Conservation (phyloP, 768 basidiomycete genomes). For the Calocybe cyanea region DNA sequence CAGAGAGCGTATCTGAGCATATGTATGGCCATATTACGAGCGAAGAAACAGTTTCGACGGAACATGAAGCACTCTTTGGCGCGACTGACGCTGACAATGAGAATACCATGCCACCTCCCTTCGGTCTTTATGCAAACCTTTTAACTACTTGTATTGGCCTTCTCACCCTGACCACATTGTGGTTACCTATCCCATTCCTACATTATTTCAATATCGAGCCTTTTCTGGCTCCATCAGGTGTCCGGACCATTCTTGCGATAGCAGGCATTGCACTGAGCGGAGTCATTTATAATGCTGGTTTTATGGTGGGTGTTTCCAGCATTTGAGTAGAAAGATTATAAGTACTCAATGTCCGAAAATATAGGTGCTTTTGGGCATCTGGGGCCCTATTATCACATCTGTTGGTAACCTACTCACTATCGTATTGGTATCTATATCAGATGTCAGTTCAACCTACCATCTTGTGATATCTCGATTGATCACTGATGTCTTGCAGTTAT, state of each 20-base stretch:
- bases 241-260: slow-evolving; percentile 46
- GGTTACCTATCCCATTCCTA: slow-evolving; percentile 76
- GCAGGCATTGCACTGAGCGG: slow-evolving; percentile 68
- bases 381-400: slow-evolving; percentile 85
- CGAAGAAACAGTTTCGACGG: slow-evolving; percentile 15
- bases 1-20: slow-evolving; percentile 40
- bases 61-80: slow-evolving; percentile 7
- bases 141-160: slow-evolving; percentile 79
- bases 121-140: slow-evolving; percentile 82
- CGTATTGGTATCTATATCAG: slow-evolving; percentile 79
- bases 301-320: slow-evolving; percentile 57
- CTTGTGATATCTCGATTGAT: neutral
- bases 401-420: slow-evolving; percentile 95
- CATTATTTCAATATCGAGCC: slow-evolving; percentile 61
- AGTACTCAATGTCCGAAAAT: neutral
- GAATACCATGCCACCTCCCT: slow-evolving; percentile 59
- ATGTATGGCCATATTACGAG: slow-evolving; percentile 44
- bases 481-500: slow-evolving; percentile 23
- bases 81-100: slow-evolving; percentile 22
- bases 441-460: slow-evolving; percentile 40
- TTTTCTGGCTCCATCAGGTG: slow-evolving; percentile 61
- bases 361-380: slow-evolving; percentile 76
- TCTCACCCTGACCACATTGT: slow-evolving; percentile 66
- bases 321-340: slow-evolving; percentile 7
- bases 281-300: slow-evolving; percentile 77